These are phyloP conservation scores for Deuterostichococcus epilithicus DNA, from an alignment of 139 green algal genomes.

Conservation along the genomic window DNA sequence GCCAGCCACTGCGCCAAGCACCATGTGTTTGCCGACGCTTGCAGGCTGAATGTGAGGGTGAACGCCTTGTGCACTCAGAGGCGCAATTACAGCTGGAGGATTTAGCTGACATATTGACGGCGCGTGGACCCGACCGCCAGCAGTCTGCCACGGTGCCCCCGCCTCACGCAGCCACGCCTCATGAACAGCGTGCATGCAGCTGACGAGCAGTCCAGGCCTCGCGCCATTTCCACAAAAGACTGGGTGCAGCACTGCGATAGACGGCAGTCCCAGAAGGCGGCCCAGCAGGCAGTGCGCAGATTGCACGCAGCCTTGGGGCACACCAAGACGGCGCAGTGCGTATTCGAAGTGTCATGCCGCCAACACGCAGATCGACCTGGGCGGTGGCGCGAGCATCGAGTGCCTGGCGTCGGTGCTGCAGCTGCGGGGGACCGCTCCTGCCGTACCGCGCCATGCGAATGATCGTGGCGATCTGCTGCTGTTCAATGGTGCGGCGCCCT, in stretches of 20 bases:
- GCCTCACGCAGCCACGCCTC: too few species aligned
- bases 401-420: constrained; percentile 64
- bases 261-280: too few species aligned
- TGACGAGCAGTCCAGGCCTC: too few species aligned
- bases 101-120: neutral
- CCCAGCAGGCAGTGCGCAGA: too few species aligned
- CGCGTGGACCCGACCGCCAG: neutral
- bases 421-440: constrained; percentile 38
- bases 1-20: too few species aligned
- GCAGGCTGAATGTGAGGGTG: too few species aligned
- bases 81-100: neutral
- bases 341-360: neutral
- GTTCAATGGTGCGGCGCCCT: constrained; percentile 57
- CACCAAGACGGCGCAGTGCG: neutral
- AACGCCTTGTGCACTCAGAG: too few species aligned
- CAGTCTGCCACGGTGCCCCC: neutral
- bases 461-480: constrained; percentile 52
- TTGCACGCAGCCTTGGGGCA: too few species aligned
- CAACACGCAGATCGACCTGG: neutral
- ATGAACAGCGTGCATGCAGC: too few species aligned
- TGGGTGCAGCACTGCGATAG: too few species aligned
- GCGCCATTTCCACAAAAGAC: too few species aligned
- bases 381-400: constrained; percentile 1
- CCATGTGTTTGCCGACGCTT: too few species aligned
- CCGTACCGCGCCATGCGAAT: constrained; percentile 10